Base-by-base conservation (phyloP, 2,329 filamentous ascomycete species). In the Microascus cirrosus region DNA sequence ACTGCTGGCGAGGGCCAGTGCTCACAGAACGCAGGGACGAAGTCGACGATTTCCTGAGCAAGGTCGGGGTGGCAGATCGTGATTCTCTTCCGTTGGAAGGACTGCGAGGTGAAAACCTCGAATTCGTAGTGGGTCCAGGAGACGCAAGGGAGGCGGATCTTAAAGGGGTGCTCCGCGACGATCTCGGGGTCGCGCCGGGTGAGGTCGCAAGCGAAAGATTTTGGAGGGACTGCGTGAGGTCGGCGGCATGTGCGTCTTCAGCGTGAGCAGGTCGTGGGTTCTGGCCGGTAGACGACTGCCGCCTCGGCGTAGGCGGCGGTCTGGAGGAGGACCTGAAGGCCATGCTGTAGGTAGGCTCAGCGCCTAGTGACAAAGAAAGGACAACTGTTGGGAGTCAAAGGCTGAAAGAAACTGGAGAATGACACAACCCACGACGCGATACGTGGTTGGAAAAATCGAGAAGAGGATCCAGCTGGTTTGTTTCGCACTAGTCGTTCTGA, bases 21-120 rank as follows among this genome's bases (percentile, higher is more conserved):
- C 70, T 77, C 25, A 70, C 70, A 1, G 79, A 82, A 62, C 74
- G 77, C 45, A 84, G 68, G 35, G 81, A 84, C 66, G 77, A 83
- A 62, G 76, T 76, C 2, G 81, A 84, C 1, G 80, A 74, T 63
- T 83, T 84, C 32, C 79, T 75, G 45, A 80, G 68, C 6, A 84
- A 69, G 0, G 74, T 72, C 1, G 80, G 80, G 2, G 79, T 80
- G 22, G 69, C 70, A 4, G 77, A 74, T 57, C 75, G 71, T 5
- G 78, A 76, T 12, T 73, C 72, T 15, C 72, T 68, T 22, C 72
- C 69, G 12, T 58, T 13, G 59, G 66, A 78, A 57, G 64, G 77
- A 72, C 67, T 78, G 66, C 66, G 75, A 63, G 69, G 75, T 61
- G 62, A 72, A 61, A 64, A 67, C 62, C 65, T 72, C 58, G 71